Evolutionary conservation across 1,139 yeast species (phyloP).

Genomic region (Pichia sp.): DNA sequence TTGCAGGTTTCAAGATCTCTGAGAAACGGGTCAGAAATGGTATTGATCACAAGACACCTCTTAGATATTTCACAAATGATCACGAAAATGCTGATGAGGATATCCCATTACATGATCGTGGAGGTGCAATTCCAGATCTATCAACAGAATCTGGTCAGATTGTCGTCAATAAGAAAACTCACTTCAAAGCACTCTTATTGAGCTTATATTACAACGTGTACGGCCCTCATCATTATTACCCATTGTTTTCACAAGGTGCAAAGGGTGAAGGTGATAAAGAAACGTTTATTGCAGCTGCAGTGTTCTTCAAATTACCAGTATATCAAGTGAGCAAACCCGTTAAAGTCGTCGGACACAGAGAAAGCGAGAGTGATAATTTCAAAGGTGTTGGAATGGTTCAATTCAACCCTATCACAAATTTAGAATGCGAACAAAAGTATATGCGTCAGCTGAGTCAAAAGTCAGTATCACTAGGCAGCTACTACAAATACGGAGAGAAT

Average conservation of each 20-base stretch:
- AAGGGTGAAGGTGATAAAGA: conserved; percentile 67
- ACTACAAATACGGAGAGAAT: conserved; percentile 12
- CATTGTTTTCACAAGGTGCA: conserved; percentile 50
- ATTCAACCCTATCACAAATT: conserved; percentile 43
- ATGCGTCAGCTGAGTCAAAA: conserved; percentile 1
- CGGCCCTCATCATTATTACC: conserved; percentile 52
- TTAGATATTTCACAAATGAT: conserved; percentile 12
- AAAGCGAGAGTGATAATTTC: conserved; percentile 24
- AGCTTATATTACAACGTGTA: conserved; percentile 50
- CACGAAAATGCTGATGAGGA: conserved; percentile 20
- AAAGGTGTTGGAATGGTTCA: conserved; percentile 49
- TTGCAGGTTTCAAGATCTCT: conserved; percentile 39
- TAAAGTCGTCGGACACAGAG: conserved; percentile 39
- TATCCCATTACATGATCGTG: conserved; percentile 40
- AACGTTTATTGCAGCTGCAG: conserved; percentile 54
- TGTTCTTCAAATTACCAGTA: conserved; percentile 36
- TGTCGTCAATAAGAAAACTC: conserved; percentile 45
- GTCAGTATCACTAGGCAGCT: conserved; percentile 9
- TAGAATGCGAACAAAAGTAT: conserved; percentile 31
- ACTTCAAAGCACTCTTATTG: conserved; percentile 43
- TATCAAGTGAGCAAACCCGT: conserved; percentile 47
- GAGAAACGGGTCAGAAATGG: conserved; percentile 25
- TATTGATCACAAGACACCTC: conserved; percentile 23
- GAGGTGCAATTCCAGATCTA: conserved; percentile 53
- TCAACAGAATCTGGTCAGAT: conserved; percentile 61